Evolutionary conservation across 768 basidiomycete species (phyloP), one percentile per base, ranked within the genome.

Genomic region (Amanita subjunquillea): DNA sequence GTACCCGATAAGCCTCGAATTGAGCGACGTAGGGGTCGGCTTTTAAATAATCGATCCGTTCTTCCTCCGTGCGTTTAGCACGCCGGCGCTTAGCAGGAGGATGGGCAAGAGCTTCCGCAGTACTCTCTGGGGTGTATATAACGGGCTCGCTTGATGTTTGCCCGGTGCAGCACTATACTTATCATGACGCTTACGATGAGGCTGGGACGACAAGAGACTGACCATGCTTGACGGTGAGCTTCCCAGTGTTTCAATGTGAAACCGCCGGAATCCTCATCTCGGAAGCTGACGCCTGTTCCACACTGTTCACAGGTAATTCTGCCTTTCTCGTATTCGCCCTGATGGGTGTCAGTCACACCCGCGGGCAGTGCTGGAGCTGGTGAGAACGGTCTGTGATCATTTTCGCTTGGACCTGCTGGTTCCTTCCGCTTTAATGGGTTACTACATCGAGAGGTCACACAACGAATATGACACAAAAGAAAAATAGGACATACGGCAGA

Each of bases 1-100:
- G 73, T 32, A 89, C 85, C 8, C 86, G 76, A 62, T 88, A 88
- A 0, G 87, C 79, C 66, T 89, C 86, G 62, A 87, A 87, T 57
- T 84, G 74, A n/a, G 80, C 83, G 39, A 89, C 85, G 58, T 87
- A 86, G 13, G 83, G 84, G 62, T 89, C 87, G 0, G 75, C 71
- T 44, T 80, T 76, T 13, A 78, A 73, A 55, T 87, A 87, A 42
- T 80, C 77, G 57, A 87, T 87, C 17, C 85, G 80, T 54, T 87
- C 85, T 37, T 85, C 84, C 56, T 89, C 87, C 0, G 85, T 82
- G 36, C 86, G 77, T 60, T 88, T 88, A 0, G 85, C 83, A 8
- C 86, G 75, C 3, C 85, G 78, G 17, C 84, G 79, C 60, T 87
- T 86, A 12, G 74, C 65, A 0, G 77, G 74, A 3, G 76, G 76